Percentiles rank a stretch among this genome's conserved stretches.
Evolutionary conservation across 164 flowering plant genomes (phyloP).

Genomic region (Amborella trichopoda): DNA sequence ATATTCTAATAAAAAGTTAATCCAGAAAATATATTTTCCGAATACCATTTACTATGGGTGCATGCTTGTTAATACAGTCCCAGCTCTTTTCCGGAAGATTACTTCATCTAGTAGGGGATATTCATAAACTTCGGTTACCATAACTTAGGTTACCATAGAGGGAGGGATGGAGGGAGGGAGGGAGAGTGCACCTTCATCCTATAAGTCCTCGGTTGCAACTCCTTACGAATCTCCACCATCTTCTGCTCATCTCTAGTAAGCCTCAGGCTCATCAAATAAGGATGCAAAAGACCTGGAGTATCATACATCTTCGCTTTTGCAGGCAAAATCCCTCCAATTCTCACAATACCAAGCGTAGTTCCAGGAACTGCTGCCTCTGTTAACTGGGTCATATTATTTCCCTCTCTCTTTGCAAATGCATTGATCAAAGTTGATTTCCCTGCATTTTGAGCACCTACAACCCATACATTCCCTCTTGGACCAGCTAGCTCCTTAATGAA

Average conservation of each 20-base stretch:
- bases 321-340: conserved; percentile 76
- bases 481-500: conserved; percentile 81
- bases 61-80: too few species aligned
- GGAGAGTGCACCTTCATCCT: conserved; percentile 69
- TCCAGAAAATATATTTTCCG: too few species aligned
- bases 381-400: conserved; percentile 54
- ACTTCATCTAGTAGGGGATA: too few species aligned
- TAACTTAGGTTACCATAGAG: too few species aligned
- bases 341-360: conserved; percentile 89
- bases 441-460: conserved; percentile 93
- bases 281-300: conserved; percentile 94
- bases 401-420: conserved; percentile 70
- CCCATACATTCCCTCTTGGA: conserved; percentile 97
- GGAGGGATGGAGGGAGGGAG: background rate
- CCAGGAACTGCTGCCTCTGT: conserved; percentile 98
- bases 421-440: conserved; percentile 92
- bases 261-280: conserved; percentile 75
- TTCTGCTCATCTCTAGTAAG: conserved; percentile 86
- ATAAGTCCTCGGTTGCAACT: conserved; percentile 70
- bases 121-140: too few species aligned
- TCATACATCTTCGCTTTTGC: conserved; percentile 96
- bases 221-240: conserved; percentile 85
- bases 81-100: too few species aligned
- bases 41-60: too few species aligned
- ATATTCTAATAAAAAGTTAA: too few species aligned